These are phyloP conservation scores for Mycotypha africana DNA, from an alignment of 371 early-diverging fungal species.

Conservation along the genomic window DNA sequence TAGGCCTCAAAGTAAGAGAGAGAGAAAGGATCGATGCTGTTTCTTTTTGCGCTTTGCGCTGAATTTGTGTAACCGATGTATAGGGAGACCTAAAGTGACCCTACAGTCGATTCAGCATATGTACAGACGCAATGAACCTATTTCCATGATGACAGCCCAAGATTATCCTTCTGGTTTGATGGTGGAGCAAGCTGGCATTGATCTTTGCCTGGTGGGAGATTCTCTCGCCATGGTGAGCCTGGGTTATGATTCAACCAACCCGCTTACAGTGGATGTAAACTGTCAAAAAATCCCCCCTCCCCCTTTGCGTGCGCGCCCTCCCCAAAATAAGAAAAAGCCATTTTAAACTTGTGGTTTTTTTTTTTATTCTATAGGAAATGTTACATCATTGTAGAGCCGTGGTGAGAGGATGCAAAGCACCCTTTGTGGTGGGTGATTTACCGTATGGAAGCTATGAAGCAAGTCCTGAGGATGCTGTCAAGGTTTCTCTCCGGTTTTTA, in stretches of 20 bases:
- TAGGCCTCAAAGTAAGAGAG: constrained; percentile 11
- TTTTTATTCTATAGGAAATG: constrained; percentile 69
- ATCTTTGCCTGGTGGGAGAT: constrained; percentile 91
- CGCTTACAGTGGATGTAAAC: constrained; percentile 78
- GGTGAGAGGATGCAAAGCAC: constrained; percentile 65
- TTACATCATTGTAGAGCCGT: constrained; percentile 92
- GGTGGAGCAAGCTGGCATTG: constrained; percentile 78
- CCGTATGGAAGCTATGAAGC: constrained; percentile 92
- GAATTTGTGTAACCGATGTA: constrained; percentile 9
- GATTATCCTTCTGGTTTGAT: constrained; percentile 89
- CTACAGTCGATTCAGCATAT: constrained; percentile 71
- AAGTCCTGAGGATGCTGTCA: constrained; percentile 67
- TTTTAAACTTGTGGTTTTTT: no score
- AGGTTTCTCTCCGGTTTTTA: constrained; percentile 72
- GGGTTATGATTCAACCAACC: constrained; percentile 81
- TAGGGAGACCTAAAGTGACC: constrained; percentile 73
- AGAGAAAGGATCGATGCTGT: no score
- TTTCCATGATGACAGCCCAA: constrained; percentile 82
- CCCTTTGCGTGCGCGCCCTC: no score
- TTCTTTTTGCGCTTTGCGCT: neutral
- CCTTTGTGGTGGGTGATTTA: constrained; percentile 85
- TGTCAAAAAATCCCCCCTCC: no score
- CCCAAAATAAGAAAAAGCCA: no score
- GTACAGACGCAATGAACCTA: constrained; percentile 67
- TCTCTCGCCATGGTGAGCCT: constrained; percentile 94